Base-by-base conservation (phyloP, 495 filamentous ascomycete species). In the Penicillium paxilli region DNA sequence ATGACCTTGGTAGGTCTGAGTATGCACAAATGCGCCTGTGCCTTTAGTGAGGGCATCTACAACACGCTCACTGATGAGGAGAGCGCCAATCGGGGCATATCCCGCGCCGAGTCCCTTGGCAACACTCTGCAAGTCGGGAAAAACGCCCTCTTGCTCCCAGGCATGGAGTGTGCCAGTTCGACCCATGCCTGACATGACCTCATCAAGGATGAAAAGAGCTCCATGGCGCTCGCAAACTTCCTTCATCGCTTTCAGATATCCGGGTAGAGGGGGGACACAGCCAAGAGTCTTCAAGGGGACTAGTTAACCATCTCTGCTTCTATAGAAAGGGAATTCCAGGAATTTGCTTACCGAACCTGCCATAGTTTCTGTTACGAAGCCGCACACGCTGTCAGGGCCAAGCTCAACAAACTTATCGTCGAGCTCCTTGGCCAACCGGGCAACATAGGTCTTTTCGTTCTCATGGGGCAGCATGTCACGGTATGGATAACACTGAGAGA, bases 141-240 rank as follows among this genome's bases (percentile, higher is more conserved):
- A 73, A 11, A 84, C 69, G 42, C 53, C 75, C 63, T 89, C 86
- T 40, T 83, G 78, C 51, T 89, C 76, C 83, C 85, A 91, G 2
- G 83, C 86, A 48, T 87, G 84, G 4, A 88, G 63, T 3, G 83
- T 87, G 0, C 87, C 87, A 9, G 76, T 80, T 6, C 86, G 77
- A 1, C 87, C 88, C 81, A 89, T 89, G 0, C 87, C 89, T 60
- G 86, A 83, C 88, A 93, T 92, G 25, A 91, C 80, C 53, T 93
- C 89, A 51, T 93, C 89, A 6, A 89, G 68, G 41, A 91, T 85
- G 21, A 90, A 71, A 2, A 91, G 77, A 0, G 82, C 84, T 26
- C 85, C 87, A 58, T 89, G 74, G 51, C 80, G 80, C 25, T 82
- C 68, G 62, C 87, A 90, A 6, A 92, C 60, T 5, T 67, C 64